Evolutionary conservation across 495 filamentous ascomycete species (phyloP), one percentile per base, ranked within the genome.

Genomic region (Xylaria grammica): DNA sequence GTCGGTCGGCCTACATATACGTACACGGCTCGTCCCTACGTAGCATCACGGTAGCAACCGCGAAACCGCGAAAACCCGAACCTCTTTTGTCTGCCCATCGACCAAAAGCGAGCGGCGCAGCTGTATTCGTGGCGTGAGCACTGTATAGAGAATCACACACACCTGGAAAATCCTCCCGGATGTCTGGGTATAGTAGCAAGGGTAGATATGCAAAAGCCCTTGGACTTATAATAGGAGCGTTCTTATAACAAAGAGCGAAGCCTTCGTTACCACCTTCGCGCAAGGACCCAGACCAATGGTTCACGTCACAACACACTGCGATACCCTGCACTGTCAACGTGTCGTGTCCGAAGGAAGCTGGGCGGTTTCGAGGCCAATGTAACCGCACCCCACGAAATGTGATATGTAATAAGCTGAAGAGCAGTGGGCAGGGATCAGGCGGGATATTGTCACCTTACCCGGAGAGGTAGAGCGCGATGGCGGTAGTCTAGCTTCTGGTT

Each of bases 291-390:
- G 30, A 46, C 30, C 32, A 27, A 40, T 42, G 58, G 58, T 61
- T 61, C 58, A 36, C 51, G 45, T 46, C 34, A 61, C 46, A 44
- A 8, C 44, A 51, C 48, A 24, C 48, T 50, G 32, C 32, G 2
- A n/a, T 40, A 2, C 2, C 24, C 32, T 29, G 20, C 19, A 13
- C n/a, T 11, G n/a, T n/a, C n/a, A n/a, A n/a, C n/a, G n/a, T n/a
- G n/a, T n/a, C n/a, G 34, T 40, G 45, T 50, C 45, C 58, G 46
- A 42, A 40, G 30, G 48, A 61, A 50, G 58, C 45, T 61, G 48
- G 58, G 58, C 58, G n/a, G 45, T 61, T 50, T 50, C 58, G 32
- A 42, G 26, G 46, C 46, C 57, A 42, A 42, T 61, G 58, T 24
- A 61, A 50, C 45, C 58, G n/a, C 34, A 52, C 58, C 45, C 29